Percentiles rank a stretch among this genome's conserved stretches.
phyloP scores from a whole-genome alignment of 257 asterid genomes.

The Solanum phureja region DNA sequence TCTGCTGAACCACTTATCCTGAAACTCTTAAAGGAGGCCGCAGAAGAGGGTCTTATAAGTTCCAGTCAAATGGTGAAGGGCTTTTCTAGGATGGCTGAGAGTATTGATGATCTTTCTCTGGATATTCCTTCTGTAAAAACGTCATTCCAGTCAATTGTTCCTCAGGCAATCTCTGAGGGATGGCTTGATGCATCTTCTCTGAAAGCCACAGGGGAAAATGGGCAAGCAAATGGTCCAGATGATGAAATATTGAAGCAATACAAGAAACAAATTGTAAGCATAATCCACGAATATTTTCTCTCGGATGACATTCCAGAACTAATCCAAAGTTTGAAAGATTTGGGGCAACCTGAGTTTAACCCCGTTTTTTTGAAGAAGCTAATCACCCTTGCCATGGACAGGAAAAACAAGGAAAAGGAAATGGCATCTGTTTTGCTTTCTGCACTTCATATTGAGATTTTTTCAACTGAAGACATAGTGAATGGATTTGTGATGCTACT shows the following conservation, averaged over 20 bases:
- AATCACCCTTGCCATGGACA: no score
- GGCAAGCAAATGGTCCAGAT: slow-evolving; percentile 20
- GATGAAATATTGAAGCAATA: slow-evolving; percentile 59
- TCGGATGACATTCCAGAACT: no score
- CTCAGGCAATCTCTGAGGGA: slow-evolving; percentile 74
- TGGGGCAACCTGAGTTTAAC: no score
- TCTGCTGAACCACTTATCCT: slow-evolving; percentile 52
- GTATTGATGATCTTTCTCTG: slow-evolving; percentile 92
- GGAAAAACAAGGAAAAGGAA: no score
- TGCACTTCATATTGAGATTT: no score
- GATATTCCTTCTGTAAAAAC: slow-evolving; percentile 87
- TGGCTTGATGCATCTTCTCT: slow-evolving; percentile 77
- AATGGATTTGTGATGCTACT: no score
- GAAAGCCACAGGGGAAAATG: slow-evolving; percentile 39
- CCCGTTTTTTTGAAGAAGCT: no score
- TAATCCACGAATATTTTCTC: slow-evolving; percentile 48
- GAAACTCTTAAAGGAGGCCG: slow-evolving; percentile 71
- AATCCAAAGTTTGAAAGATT: no score
- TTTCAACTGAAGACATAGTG: no score
- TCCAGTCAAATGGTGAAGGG: slow-evolving; percentile 95
- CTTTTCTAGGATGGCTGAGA: slow-evolving; percentile 69
- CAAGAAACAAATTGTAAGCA: slow-evolving; percentile 68
- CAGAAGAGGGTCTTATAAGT: slow-evolving; percentile 93
- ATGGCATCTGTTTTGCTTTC: no score
- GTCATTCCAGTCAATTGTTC: slow-evolving; percentile 43